Base-by-base conservation (phyloP, 805 yeast species). In the Lipomyces orientalis region DNA sequence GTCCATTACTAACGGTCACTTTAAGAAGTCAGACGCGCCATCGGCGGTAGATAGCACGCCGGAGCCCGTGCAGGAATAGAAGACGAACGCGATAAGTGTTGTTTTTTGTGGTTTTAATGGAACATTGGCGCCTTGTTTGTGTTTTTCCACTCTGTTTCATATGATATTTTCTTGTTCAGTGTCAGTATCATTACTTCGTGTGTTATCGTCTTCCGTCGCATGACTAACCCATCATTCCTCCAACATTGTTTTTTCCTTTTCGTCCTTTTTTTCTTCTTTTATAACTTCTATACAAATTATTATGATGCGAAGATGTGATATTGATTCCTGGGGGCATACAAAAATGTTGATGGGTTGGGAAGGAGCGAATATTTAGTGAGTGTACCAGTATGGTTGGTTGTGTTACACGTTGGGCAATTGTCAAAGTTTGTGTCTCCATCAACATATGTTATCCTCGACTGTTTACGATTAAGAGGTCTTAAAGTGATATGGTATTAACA, bases 1-100 rank as follows among this genome's bases (percentile, higher is more conserved):
- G 62, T 52, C 55, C 34, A 52, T 52, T 52, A 52, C 55, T 25
- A 52, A 52, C 55, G 55, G 55, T 25, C 55, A 52, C 55, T 10
- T 52, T 19, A 52, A 52, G 55, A 52, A 10, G 34, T 29, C 55
- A 31, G 55, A 52, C 34, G 62, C 39, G 19, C 62, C 39, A 12
- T 22, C 39, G 19, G 22, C 25, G 49, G 59, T 39, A 16, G 46
- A 49, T 7, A 31, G 56, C 39, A 52, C 54, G 16, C 60, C 60
- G 31, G 54, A 56, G n/a, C n/a, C 19, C 37, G 49, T 56, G 31
- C 49, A 43, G 49, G 49, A 43, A 19, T 43, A 43, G 49, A 43
- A 43, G 16, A 43, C n/a, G 49, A 43, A 43, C 43, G 49, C n/a
- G 22, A 43, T n/a, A n/a, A 16, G 49, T 43, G 49, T 19, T 43